These are phyloP conservation scores for Flaveria brownii DNA, from an alignment of 129 eudicot genomes.

Conservation along the genomic window DNA sequence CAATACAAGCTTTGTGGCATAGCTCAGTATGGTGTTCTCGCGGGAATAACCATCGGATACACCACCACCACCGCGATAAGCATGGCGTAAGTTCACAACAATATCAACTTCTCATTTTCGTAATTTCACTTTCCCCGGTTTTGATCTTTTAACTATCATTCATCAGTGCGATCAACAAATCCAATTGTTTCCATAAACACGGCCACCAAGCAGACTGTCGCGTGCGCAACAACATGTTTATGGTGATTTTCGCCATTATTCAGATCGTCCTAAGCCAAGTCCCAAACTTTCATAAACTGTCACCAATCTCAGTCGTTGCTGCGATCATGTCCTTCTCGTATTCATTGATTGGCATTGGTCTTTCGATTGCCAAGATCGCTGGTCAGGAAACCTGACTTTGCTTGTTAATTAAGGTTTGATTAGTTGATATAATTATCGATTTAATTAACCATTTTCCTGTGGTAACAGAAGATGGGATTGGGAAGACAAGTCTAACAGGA, in stretches of 20 bases:
- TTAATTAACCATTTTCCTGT: not conserved
- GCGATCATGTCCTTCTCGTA: conserved; percentile 78
- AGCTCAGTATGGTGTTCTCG: conserved; percentile 56
- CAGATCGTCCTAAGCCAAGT: conserved; percentile 66
- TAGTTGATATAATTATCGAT: not conserved
- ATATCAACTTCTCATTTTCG: not conserved
- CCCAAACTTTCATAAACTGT: conserved; percentile 65
- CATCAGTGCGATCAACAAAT: conserved; percentile 61
- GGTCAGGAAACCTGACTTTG: conserved; percentile 14
- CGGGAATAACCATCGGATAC: conserved; percentile 66
- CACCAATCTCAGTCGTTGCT: conserved; percentile 63
- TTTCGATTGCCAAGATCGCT: conserved; percentile 56
- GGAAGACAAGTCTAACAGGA: conserved; percentile 54
- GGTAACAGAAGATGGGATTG: conserved; percentile 39
- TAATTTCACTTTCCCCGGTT: not conserved
- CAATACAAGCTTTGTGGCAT: conserved; percentile 50
- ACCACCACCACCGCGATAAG: conserved; percentile 79
- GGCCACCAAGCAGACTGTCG: conserved; percentile 59
- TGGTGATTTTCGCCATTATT: conserved; percentile 58
- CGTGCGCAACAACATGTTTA: conserved; percentile 40
- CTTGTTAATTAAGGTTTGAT: not conserved
- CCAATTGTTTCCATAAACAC: conserved; percentile 63
- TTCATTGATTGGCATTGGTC: conserved; percentile 69
- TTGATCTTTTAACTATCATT: not conserved
- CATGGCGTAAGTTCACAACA: conserved; percentile 64